These are phyloP conservation scores for Capronia epimyces DNA, from an alignment of 2,329 filamentous ascomycete genomes.

Conservation along the genomic window DNA sequence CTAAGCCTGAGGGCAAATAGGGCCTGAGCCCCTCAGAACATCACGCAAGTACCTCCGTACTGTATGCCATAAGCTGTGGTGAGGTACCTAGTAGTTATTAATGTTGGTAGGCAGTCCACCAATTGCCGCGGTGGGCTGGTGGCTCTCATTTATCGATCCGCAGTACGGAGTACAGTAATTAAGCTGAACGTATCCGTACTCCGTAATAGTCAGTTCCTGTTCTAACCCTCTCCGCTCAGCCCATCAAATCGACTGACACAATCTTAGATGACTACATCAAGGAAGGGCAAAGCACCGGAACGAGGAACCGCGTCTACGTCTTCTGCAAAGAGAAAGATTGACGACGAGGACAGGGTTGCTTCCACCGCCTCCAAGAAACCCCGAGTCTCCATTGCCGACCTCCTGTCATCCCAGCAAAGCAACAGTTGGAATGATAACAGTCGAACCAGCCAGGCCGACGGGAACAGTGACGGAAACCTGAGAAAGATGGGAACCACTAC, in stretches of 20 bases:
- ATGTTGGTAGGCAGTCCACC: too few species aligned
- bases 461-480: conserved; percentile 13
- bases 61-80: too few species aligned
- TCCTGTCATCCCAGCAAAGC: conserved; percentile 19
- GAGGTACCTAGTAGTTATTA: too few species aligned
- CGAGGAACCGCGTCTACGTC: conserved; percentile 17
- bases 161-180: too few species aligned
- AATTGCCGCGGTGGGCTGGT: conserved; percentile 5
- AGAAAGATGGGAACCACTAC: conserved; percentile 22
- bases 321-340: conserved; percentile 13
- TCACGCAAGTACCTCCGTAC: too few species aligned
- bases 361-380: conserved; percentile 21
- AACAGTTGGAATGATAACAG: conserved; percentile 14
- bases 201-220: conserved; percentile 9
- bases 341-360: conserved; percentile 10
- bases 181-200: too few species aligned
- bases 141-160: neutral
- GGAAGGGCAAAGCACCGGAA: conserved; percentile 22
- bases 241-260: conserved; percentile 1
- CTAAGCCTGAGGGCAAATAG: too few species aligned
- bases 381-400: conserved; percentile 21
- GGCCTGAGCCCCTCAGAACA: too few species aligned
- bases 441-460: neutral
- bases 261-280: conserved; percentile 27
- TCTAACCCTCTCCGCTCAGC: conserved; percentile 4